These are phyloP conservation scores for Plasmodium falciparum DNA, from an alignment of 169 alveolate species.

Conservation along the genomic window DNA sequence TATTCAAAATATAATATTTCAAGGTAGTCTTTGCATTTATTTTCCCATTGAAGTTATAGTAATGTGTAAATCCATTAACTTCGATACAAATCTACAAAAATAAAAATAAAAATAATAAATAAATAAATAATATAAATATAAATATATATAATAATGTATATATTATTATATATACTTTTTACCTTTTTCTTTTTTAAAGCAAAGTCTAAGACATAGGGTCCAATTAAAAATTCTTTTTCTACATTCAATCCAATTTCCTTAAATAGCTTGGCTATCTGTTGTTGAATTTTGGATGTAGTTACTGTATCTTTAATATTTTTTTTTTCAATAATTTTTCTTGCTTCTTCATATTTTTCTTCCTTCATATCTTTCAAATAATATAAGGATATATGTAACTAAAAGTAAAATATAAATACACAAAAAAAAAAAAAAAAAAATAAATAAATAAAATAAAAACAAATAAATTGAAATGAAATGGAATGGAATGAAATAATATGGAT, in stretches of 20 bases:
- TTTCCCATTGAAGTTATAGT: constrained; percentile 51
- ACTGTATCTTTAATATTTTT: constrained; percentile 58
- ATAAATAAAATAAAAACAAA: too few species aligned
- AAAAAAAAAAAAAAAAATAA: too few species aligned
- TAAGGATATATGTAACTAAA: constrained; percentile 48
- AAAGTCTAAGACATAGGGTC: constrained; percentile 62
- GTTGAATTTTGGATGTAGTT: constrained; percentile 66
- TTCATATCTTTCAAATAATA: constrained; percentile 28
- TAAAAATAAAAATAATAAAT: not conserved
- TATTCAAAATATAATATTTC: constrained; percentile 37
- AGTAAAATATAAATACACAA: not conserved
- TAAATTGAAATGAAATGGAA: too few species aligned
- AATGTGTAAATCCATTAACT: constrained; percentile 73
- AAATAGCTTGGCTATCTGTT: constrained; percentile 40
- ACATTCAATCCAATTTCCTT: constrained; percentile 57
- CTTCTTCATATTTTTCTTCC: constrained; percentile 31
- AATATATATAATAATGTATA: not conserved
- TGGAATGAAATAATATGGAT: too few species aligned
- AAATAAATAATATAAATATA: not conserved
- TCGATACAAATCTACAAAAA: constrained; percentile 43
- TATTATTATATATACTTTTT: not conserved
- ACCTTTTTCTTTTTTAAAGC: constrained; percentile 42
- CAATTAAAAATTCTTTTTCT: constrained; percentile 35
- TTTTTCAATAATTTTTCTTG: constrained; percentile 29
- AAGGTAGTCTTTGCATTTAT: constrained; percentile 36